Conservation (phyloP, 2,329 filamentous ascomycete species). For the Parastagonospora avenae region DNA sequence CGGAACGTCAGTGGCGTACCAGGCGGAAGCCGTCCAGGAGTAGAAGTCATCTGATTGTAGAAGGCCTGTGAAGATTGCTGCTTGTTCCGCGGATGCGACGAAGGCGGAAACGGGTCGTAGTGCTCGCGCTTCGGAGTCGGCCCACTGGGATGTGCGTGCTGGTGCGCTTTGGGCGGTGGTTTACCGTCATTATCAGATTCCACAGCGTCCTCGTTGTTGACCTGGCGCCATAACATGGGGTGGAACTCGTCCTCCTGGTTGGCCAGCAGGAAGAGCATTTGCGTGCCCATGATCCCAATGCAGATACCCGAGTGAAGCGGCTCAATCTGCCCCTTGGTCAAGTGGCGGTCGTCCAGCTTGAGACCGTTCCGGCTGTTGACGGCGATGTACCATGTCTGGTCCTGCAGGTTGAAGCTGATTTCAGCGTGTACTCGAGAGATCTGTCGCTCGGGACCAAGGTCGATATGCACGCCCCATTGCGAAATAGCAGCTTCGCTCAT, state of each 20-base stretch:
- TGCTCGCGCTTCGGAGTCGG: conserved; percentile 45
- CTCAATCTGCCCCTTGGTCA: conserved; percentile 70
- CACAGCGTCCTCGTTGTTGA: conserved; percentile 49
- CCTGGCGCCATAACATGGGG: conserved; percentile 68
- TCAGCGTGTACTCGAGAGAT: conserved; percentile 57
- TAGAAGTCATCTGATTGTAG: conserved; percentile 43
- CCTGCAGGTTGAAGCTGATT: conserved; percentile 53
- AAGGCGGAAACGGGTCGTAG: conserved; percentile 46
- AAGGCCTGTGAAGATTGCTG: conserved; percentile 37
- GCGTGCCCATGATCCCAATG: conserved; percentile 86
- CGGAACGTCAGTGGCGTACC: conserved; percentile 45
- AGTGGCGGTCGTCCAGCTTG: conserved; percentile 74
- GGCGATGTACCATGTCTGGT: conserved; percentile 75
- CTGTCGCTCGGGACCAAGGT: conserved; percentile 66
- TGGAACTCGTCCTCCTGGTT: conserved; percentile 73
- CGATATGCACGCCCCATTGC: conserved; percentile 72
- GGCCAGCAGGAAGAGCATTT: conserved; percentile 99
- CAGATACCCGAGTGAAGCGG: conserved; percentile 84
- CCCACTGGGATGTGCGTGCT: conserved; percentile 39
- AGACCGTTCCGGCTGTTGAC: conserved; percentile 93
- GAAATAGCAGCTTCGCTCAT: conserved; percentile 28
- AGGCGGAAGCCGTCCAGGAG: conserved; percentile 39
- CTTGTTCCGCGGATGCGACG: conserved; percentile 40
- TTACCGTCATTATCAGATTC: conserved; percentile 48
- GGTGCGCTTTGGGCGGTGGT: conserved; percentile 36